phyloP scores from a whole-genome alignment of 2,329 filamentous ascomycete species.

The Nemania sp. region DNA sequence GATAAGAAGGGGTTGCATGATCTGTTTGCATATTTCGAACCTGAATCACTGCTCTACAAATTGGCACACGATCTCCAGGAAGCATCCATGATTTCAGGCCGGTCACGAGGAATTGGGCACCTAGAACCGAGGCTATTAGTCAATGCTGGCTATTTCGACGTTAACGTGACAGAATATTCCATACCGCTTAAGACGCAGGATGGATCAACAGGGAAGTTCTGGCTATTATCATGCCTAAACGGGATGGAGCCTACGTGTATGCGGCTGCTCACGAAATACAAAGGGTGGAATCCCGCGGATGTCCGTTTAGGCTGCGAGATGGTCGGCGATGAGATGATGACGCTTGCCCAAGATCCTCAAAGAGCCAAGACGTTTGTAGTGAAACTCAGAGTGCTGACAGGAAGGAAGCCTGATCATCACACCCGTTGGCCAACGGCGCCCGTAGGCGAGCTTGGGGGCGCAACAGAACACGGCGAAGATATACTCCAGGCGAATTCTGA shows the following conservation, averaged over 20 bases:
- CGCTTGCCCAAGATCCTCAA: constrained; percentile 51
- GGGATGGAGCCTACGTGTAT: constrained; percentile 53
- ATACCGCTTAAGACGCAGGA: constrained; percentile 52
- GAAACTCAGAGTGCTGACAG: constrained; percentile 53
- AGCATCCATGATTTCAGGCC: constrained; percentile 50
- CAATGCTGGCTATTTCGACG: constrained; percentile 56
- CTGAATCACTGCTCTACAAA: constrained; percentile 49
- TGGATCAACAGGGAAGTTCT: constrained; percentile 55
- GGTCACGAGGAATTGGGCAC: constrained; percentile 50
- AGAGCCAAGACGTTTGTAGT: constrained; percentile 48
- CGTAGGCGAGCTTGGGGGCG: constrained; percentile 27
- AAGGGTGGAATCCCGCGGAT: constrained; percentile 55
- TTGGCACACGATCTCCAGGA: constrained; percentile 47
- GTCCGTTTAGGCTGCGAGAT: constrained; percentile 52
- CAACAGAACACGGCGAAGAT: constrained; percentile 13
- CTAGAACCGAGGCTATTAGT: constrained; percentile 50
- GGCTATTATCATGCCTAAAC: constrained; percentile 56
- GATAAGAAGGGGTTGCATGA: constrained; percentile 46
- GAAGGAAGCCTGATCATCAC: constrained; percentile 50
- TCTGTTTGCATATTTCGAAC: constrained; percentile 46
- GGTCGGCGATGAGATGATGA: constrained; percentile 52
- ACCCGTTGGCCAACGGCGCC: constrained; percentile 36
- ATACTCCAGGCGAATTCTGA: constrained; percentile 20
- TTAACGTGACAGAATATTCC: constrained; percentile 50
- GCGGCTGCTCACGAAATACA: constrained; percentile 55